Base-by-base conservation (phyloP, 148 eudicot species). In the Arbutus unedo region DNA sequence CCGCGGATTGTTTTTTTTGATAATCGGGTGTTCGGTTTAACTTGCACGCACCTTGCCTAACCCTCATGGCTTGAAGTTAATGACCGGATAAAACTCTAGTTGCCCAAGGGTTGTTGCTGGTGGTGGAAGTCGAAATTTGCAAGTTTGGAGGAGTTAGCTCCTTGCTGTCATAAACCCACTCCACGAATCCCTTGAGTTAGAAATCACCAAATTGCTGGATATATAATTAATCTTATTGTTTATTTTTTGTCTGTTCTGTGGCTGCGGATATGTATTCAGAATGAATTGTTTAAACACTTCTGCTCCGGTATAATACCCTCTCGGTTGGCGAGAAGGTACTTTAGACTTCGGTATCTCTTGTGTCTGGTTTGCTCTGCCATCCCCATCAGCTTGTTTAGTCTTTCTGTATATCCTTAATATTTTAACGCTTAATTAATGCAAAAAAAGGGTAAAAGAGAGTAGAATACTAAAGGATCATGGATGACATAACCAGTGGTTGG, bases 401-500 rank as follows among this genome's bases (percentile, higher is more conserved):
- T 64, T 23, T 64, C 70, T 64, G 5, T 64, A 8, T 64, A 21
- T 64, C 67, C 23, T 64, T 23, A n/a, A 64, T 64, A 64, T 21
- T 23, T 21, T 23, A 14, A 9, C 23, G 13, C 38, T 23, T 10
- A 23, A 64, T 64, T 23, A 25, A 21, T 23, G 62, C n/a, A 64
- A 8, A 64, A 64, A 4, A 4, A 7, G 70, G 41, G 10, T 3
- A 23, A 3, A 23, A 14, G 10, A 25, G 70, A 64, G 38, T 64
- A 64, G 41, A 23, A 23, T 64, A 64, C 41, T 64, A 15, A 64
- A 21, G 14, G 70, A 64, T 64, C 8, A 64, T 64, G 14, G 70
- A 64, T 64, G 25, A 64, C 70, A 64, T n/a, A 64, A 41, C 70
- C 70, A 64, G 43, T 6, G 41, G 70, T 64, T 64, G 70, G 70